Base-by-base conservation (phyloP, 352 stramenopile species). In the Thalassiosira hispida region DNA sequence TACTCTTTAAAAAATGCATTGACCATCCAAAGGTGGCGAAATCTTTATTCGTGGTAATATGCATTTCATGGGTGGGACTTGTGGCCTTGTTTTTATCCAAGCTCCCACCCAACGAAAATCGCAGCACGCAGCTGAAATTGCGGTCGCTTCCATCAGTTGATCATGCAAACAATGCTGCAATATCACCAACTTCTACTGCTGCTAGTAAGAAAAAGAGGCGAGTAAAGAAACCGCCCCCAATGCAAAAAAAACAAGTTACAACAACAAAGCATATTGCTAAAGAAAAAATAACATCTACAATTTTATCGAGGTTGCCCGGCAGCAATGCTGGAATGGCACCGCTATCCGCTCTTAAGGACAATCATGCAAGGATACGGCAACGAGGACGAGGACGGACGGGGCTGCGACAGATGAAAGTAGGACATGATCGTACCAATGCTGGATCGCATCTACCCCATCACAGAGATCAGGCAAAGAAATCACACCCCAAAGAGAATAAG, bases 71-170 rank as follows among this genome's bases (percentile, higher is more conserved):
- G 57, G 22, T 66, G n/a, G 33, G 18, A 18, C 8, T 65, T 31
- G 38, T 53, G 57, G 22, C 33, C 2, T 46, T 66, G 25, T 66
- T 66, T 33, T 38, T 66, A 53, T 66, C 35, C n/a, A 27, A 16
- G n/a, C 46, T 53, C 18, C 35, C 57, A 27, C 2, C 47, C 38
- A 27, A 38, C 31, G 53, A 53, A 8, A 3, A 38, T 38, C n/a
- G n/a, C n/a, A n/a, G n/a, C n/a, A n/a, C n/a, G n/a, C n/a, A n/a
- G n/a, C n/a, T n/a, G n/a, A n/a, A n/a, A n/a, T n/a, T n/a, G n/a
- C n/a, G n/a, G n/a, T 16, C 11, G 5, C n/a, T 14, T 20, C 29
- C 27, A 33, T 35, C 57, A 12, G 4, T 2, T 14, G 42, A 31
- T 65, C 33, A 65, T 52, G 35, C 27, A 18, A 65, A 66, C 29